Percentiles rank a stretch among this genome's conserved stretches.
Conservation (phyloP, 2,329 filamentous ascomycete species). For the Talaromyces atroroseus region DNA sequence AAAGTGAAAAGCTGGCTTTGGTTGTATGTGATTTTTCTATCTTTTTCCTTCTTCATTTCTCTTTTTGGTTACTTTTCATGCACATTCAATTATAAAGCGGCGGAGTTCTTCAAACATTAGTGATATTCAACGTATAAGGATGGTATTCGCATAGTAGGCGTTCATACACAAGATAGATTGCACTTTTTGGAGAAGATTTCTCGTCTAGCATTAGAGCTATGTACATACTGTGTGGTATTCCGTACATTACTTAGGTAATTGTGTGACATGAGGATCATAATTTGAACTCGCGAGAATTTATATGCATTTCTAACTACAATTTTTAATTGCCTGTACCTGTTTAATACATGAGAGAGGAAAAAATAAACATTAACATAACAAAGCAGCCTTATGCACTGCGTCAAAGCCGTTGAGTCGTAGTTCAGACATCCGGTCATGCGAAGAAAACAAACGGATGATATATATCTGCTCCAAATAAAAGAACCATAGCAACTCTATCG, state of each 20-base stretch:
- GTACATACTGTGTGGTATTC: neutral
- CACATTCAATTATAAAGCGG: too few species aligned
- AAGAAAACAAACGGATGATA: neutral
- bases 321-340: neutral
- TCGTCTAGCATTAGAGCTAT: neutral
- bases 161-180: neutral
- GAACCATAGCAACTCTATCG: neutral
- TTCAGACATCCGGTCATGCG: neutral
- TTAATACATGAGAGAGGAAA: neutral
- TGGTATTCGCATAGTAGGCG: slow-evolving; percentile 7
- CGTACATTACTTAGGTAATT: neutral
- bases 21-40: neutral
- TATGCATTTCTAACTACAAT: neutral
- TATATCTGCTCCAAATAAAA: neutral
- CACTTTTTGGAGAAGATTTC: neutral
- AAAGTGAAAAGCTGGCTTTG: neutral
- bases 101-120: too few species aligned
- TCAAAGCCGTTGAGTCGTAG: neutral
- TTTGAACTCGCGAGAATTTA: neutral
- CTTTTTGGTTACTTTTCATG: neutral
- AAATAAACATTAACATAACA: neutral
- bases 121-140: too few species aligned
- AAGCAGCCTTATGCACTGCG: too few species aligned
- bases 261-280: neutral
- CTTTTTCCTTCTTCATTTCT: neutral